Base-by-base conservation (phyloP, 2,329 filamentous ascomycete genomes). In the Pleurostoma richardsiae region DNA sequence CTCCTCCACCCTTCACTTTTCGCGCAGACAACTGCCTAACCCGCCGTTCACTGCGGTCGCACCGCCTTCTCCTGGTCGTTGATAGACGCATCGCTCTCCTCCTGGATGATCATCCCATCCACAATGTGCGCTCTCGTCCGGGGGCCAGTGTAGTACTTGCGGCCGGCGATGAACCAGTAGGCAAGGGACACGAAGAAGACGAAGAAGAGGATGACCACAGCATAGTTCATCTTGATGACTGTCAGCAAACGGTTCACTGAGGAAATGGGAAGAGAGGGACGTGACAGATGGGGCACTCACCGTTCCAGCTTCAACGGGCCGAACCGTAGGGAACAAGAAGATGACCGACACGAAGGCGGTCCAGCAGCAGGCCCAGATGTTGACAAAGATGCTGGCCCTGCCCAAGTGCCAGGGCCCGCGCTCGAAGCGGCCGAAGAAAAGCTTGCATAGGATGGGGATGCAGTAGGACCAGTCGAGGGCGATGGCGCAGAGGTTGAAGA, bases 401-500 rank as follows among this genome's bases (percentile, higher is more conserved):
- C 76, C 76, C 57, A 79, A 59, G 50, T 76, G 62, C 72, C 74
- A 79, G 33, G 76, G 76, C 1, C 76, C 76, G 1, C 65, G 70
- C 59, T 72, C 56, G 56, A 79, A 79, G 42, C 69, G 66, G 47
- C 61, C 63, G 46, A 68, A 78, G 28, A 67, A 30, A 6, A 79
- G 59, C 62, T 79, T 79, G 68, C 74, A 78, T 42, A 70, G 49
- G 53, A 80, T 78, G 29, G 77, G 77, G 49, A 80, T 79, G 60
- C 72, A 73, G 63, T 80, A 80, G 43, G 67, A 72, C 71, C 73
- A 75, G 55, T 79, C 73, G 29, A 79, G 66, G 31, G 74, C 73
- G 51, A 79, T 79, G 50, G 76, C 73, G 54, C 71, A 76, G 40
- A 76, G 62, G 57, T 77, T 77, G 65, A 79, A 79, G 43, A 79